phyloP scores from a whole-genome alignment of 75 land plant genomes.

The Larix kaempferi region DNA sequence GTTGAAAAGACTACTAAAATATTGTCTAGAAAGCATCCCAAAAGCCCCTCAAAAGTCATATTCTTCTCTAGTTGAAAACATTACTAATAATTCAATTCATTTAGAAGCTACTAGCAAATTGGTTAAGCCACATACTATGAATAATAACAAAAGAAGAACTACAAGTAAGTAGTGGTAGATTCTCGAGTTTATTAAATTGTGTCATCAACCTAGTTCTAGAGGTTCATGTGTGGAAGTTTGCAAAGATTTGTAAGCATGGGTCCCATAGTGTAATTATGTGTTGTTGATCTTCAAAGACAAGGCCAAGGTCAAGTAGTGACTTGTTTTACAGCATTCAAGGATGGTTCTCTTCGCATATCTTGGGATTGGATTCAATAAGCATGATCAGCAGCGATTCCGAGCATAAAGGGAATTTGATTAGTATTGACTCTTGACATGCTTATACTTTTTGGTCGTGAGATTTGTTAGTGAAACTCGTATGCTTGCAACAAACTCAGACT shows the following conservation, averaged over 20 bases:
- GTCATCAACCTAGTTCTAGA: constrained; percentile 76
- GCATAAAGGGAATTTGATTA: constrained; percentile 99
- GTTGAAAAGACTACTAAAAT: too few relatives aligned
- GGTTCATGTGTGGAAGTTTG: constrained; percentile 94
- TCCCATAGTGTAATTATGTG: constrained; percentile 97
- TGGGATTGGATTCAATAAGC: constrained; percentile 98
- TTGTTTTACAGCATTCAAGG: constrained; percentile 97
- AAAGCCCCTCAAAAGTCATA: too few relatives aligned
- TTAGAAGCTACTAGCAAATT: too few relatives aligned
- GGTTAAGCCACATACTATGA: too few relatives aligned
- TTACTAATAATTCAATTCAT: too few relatives aligned
- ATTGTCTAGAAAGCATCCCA: too few relatives aligned
- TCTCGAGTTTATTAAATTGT: constrained; percentile 82
- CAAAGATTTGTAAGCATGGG: constrained; percentile 97
- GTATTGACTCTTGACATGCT: constrained; percentile 74
- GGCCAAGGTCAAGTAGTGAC: constrained; percentile 99
- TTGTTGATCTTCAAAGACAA: constrained; percentile 97
- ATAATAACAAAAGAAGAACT: too few relatives aligned
- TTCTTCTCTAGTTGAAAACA: too few relatives aligned
- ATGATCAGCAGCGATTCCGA: constrained; percentile 97
- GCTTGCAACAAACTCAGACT: constrained; percentile 93
- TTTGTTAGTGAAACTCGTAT: constrained; percentile 96
- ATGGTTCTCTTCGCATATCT: constrained; percentile 96
- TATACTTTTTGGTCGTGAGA: constrained; percentile 97
- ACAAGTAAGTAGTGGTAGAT: not conserved